These are phyloP conservation scores for Capsella rubella DNA, from an alignment of 441 rosid species.

Conservation along the genomic window DNA sequence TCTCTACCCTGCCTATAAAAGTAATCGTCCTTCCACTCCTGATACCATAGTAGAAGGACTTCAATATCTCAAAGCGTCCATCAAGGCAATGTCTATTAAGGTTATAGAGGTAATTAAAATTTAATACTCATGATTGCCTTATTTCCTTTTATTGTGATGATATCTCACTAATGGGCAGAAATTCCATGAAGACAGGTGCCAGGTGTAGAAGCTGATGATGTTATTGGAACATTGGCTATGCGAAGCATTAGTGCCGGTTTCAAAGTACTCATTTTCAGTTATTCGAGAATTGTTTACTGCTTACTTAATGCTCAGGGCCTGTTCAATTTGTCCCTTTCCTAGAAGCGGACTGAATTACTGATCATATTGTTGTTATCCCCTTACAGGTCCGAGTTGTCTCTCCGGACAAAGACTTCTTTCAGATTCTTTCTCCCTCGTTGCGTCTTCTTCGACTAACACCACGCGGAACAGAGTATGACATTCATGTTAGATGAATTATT, in stretches of 20 bases:
- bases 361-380: conserved; percentile 37
- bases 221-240: conserved; percentile 89
- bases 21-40: conserved; percentile 96
- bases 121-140: conserved; percentile 18
- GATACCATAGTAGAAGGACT: conserved; percentile 96
- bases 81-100: conserved; percentile 93
- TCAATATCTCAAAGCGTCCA: conserved; percentile 94
- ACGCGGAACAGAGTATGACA: conserved; percentile 77
- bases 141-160: conserved; percentile 25
- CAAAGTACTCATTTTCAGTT: conserved; percentile 58
- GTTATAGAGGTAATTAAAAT: conserved; percentile 81
- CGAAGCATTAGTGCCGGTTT: conserved; percentile 84
- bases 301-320: neutral
- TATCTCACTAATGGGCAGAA: conserved; percentile 42
- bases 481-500: conserved; percentile 14
- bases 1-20: conserved; percentile 88
- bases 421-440: conserved; percentile 91
- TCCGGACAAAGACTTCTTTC: conserved; percentile 99
- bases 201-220: conserved; percentile 99
- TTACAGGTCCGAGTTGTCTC: conserved; percentile 95
- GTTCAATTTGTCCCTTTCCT: conserved; percentile 7
- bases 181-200: conserved; percentile 68
- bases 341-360: neutral
- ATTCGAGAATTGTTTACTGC: conserved; percentile 24
- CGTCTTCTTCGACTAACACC: conserved; percentile 94